Evolutionary conservation across 768 basidiomycete genomes (phyloP).

Genomic region (Russula ochroleuca): DNA sequence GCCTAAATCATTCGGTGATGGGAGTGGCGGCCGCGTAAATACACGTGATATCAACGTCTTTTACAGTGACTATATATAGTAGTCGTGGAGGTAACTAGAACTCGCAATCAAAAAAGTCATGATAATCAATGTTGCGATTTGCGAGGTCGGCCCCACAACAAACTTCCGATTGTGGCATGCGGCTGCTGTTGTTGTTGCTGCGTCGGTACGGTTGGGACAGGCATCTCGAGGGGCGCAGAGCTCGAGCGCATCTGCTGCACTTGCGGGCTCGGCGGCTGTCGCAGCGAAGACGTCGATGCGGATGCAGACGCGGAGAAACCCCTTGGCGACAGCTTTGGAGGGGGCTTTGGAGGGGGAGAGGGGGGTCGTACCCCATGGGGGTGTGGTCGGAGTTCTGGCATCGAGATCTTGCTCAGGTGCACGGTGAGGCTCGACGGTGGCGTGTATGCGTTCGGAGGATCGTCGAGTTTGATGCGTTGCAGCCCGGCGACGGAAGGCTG

Average conservation of each 20-base stretch:
- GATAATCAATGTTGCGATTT: constrained; percentile 5
- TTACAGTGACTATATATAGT: background rate
- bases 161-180: background rate
- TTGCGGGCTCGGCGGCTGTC: background rate
- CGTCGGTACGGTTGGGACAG: background rate
- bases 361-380: constrained; percentile 32
- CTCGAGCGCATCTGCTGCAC: background rate
- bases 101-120: background rate
- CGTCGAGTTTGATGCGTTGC: constrained; percentile 62
- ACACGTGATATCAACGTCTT: background rate
- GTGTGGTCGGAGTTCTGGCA: constrained; percentile 75
- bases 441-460: constrained; percentile 44
- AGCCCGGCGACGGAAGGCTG: constrained; percentile 41
- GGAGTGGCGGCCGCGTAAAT: background rate
- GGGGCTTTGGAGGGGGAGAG: background rate
- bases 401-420: constrained; percentile 81
- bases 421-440: constrained; percentile 67
- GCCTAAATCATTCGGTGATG: background rate
- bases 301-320: background rate
- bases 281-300: background rate
- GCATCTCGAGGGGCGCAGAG: background rate
- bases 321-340: background rate
- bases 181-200: background rate
- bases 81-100: background rate
- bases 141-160: constrained; percentile 14